phyloP scores from a whole-genome alignment of 83 land plant genomes.

The Isoetes engelmannii region DNA sequence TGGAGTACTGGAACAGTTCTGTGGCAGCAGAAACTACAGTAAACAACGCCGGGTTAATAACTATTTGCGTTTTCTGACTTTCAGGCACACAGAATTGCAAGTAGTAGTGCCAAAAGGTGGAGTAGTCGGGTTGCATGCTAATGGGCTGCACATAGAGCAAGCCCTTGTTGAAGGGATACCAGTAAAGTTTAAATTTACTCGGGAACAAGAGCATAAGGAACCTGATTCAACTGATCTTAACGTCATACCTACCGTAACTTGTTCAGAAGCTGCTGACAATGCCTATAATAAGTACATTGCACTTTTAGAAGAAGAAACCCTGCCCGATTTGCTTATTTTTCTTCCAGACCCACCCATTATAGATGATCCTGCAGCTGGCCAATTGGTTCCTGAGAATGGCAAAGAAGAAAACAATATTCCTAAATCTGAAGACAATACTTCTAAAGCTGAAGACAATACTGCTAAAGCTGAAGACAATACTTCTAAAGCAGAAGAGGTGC shows the following conservation, averaged over 20 bases:
- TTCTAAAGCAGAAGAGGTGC: slow-evolving; percentile 24
- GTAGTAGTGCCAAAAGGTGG: slow-evolving; percentile 44
- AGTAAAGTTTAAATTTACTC: slow-evolving; percentile 41
- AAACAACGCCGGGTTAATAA: not conserved
- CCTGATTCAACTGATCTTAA: slow-evolving; percentile 8
- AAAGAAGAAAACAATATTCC: not conserved
- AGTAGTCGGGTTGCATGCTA: slow-evolving; percentile 54
- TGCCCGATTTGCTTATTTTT: slow-evolving; percentile 59
- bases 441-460: not conserved
- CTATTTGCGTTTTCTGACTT: not conserved
- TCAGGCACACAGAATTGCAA: slow-evolving; percentile 60
- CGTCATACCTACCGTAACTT: slow-evolving; percentile 16
- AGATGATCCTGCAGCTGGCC: slow-evolving; percentile 1
- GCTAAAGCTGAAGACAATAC: slow-evolving; percentile 7
- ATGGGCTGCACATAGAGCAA: slow-evolving; percentile 45
- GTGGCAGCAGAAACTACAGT: not conserved
- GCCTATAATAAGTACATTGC: slow-evolving; percentile 37
- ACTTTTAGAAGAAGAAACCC: slow-evolving; percentile 56
- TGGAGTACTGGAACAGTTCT: not conserved
- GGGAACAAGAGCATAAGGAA: slow-evolving; percentile 24
- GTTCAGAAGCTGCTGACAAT: slow-evolving; percentile 58
- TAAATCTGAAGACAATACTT: not conserved
- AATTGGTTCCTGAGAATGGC: slow-evolving; percentile 15
- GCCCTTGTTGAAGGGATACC: slow-evolving; percentile 54
- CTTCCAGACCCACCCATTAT: slow-evolving; percentile 12